A percentile compares a stretch with the other conserved stretches of the same genome.
Evolutionary conservation across 2,329 filamentous ascomycete genomes (phyloP).

Genomic region (Pyricularia grisea): DNA sequence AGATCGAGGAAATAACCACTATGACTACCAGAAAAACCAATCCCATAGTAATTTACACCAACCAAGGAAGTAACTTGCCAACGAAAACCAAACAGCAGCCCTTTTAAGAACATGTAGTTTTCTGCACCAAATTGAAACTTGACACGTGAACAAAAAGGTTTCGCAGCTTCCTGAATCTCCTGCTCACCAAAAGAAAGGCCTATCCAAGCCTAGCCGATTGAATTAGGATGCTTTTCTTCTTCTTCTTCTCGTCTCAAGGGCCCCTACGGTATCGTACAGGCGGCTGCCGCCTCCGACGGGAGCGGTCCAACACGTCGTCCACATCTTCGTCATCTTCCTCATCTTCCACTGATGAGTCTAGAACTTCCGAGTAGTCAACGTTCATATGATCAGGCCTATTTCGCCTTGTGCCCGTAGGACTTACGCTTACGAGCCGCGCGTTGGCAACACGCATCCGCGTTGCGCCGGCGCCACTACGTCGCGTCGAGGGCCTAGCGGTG

Average conservation of each 20-base stretch:
- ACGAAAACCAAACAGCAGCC: not conserved
- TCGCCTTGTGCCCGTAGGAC: not conserved
- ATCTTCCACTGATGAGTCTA: not conserved
- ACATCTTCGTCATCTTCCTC: conserved; percentile 3
- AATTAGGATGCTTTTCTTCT: not conserved
- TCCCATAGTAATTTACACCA: not conserved
- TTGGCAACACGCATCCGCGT: not conserved
- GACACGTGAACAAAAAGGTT: not conserved
- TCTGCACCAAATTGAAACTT: not conserved
- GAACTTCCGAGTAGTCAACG: not conserved
- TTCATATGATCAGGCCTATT: not conserved
- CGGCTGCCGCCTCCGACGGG: not conserved
- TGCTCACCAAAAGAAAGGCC: not conserved
- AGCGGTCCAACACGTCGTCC: conserved; percentile 2
- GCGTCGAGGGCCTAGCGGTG: not conserved
- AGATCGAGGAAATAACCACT: not conserved
- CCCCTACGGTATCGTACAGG: not conserved
- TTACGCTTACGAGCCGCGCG: not conserved
- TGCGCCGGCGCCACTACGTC: not conserved
- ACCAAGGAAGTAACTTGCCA: not conserved
- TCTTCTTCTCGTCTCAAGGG: not conserved
- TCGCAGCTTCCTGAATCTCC: not conserved
- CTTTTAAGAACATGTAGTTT: not conserved
- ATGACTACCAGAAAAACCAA: not conserved
- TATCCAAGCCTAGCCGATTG: not conserved